phyloP scores from a whole-genome alignment of 768 basidiomycete species.

The Lentinula sp. region DNA sequence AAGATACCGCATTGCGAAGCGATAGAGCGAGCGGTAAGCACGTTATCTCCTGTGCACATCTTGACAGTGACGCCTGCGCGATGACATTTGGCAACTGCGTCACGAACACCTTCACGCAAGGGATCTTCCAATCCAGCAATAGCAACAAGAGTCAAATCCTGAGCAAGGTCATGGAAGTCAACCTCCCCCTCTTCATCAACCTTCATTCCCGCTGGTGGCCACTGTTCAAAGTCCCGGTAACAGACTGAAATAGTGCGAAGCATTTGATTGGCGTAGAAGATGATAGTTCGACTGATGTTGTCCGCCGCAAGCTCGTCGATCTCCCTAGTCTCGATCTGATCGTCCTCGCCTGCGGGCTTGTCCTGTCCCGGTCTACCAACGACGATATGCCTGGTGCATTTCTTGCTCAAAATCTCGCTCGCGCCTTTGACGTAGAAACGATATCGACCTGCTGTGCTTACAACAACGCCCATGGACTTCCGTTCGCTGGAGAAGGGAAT shows the following conservation, averaged over 20 bases:
- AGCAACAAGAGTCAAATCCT: constrained; percentile 76
- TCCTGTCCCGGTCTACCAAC: constrained; percentile 36
- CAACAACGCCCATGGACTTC: constrained; percentile 92
- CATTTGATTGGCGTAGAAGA: constrained; percentile 96
- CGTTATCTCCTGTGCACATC: constrained; percentile 99
- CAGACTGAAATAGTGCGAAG: constrained; percentile 93
- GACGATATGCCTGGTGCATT: constrained; percentile 68
- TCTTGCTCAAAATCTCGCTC: constrained; percentile 83
- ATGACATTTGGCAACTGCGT: constrained; percentile 84
- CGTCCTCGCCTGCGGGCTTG: constrained; percentile 13
- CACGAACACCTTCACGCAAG: constrained; percentile 80
- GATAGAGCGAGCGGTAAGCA: constrained; percentile 93
- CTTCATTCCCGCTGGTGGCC: constrained; percentile 64
- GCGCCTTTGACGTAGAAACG: constrained; percentile 90
- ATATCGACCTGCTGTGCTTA: constrained; percentile 48
- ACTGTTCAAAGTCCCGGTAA: constrained; percentile 79
- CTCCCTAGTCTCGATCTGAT: constrained; percentile 43
- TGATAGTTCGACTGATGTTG: constrained; percentile 90
- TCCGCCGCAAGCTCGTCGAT: constrained; percentile 67
- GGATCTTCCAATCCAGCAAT: constrained; percentile 97
- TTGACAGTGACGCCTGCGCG: constrained; percentile 90
- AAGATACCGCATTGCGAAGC: constrained; percentile 96
- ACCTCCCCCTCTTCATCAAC: constrained; percentile 49
- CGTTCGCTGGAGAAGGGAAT: constrained; percentile 91
- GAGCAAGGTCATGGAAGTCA: constrained; percentile 61